Evolutionary conservation across 805 yeast genomes (phyloP), one percentile per base, ranked within the genome.

Genomic region (Scheffersomyces stipitis): DNA sequence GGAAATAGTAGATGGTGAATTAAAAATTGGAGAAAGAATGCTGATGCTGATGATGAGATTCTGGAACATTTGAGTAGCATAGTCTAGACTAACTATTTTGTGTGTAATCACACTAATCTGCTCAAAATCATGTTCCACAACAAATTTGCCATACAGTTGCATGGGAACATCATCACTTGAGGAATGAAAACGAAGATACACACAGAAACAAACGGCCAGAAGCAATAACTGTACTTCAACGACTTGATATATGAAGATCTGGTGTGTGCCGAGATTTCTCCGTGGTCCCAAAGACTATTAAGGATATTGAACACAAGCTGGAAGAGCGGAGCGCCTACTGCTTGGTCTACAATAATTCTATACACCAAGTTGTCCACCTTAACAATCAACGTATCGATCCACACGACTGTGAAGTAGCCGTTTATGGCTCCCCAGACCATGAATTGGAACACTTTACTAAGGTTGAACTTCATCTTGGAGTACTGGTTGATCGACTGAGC

Each of bases 141-240:
- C 45, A 80, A 64, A 35, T 69, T 73, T 13, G 80, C 78, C 29
- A 76, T 48, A 48, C 85, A 80, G 44, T 77, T 80, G 36, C 74
- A 65, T 1, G 83, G 81, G 56, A 80, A 78, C 46, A 81, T 73
- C 46, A 70, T 52, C n/a, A 66, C 55, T 23, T 65, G 62, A 0
- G 77, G 79, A 8, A 79, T 54, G 30, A 71, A 61, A 15, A 67
- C 62, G 52, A 81, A 81, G 41, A 75, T 66, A 27, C 71, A 42
- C 6, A 72, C 56, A 10, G 83, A 76, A 36, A 78, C 73, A 28
- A 74, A 57, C 3, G 86, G 85, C 83, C 85, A 81, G 34, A 71
- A 68, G 50, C 76, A 58, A 49, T 74, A 78, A 24, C 81, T 72
- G 38, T 73, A 69, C 37, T 71, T 73, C 41, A 81, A 54, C 6